Evolutionary conservation across 495 filamentous ascomycete species (phyloP).

Genomic region (Immersiella caudata): DNA sequence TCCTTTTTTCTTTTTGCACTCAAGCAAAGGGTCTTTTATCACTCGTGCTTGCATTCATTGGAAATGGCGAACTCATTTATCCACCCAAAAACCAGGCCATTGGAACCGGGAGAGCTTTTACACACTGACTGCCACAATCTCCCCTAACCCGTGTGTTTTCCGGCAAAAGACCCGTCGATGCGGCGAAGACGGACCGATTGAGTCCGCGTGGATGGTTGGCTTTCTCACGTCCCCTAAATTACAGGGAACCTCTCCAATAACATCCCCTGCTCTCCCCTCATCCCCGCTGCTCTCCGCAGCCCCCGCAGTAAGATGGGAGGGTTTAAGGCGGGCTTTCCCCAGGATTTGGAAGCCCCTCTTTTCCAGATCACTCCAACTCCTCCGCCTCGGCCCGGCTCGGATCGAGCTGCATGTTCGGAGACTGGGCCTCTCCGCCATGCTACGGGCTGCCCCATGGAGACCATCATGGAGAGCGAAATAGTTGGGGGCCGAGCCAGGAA

Average conservation of each 20-base stretch:
- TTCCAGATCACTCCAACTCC: slow-evolving; percentile 1
- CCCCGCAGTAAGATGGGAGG: slow-evolving; percentile 19
- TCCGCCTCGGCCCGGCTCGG: slow-evolving; percentile 30
- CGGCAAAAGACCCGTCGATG: background rate
- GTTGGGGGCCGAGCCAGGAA: slow-evolving; percentile 27
- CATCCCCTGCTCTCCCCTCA: background rate
- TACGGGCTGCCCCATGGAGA: background rate
- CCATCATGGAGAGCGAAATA: slow-evolving; percentile 20
- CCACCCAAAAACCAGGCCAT: too few relatives aligned
- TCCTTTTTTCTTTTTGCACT: too few relatives aligned
- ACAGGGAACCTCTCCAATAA: background rate
- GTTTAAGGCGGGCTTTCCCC: slow-evolving; percentile 10
- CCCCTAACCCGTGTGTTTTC: background rate
- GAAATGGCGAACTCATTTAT: too few relatives aligned
- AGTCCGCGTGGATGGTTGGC: background rate
- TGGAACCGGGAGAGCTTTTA: background rate
- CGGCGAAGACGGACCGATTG: slow-evolving; percentile 10
- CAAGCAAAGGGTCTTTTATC: too few relatives aligned
- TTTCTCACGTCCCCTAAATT: background rate
- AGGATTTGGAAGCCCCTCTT: slow-evolving; percentile 16
- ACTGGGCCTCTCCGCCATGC: background rate
- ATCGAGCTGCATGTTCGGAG: slow-evolving; percentile 8
- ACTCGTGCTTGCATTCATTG: too few relatives aligned
- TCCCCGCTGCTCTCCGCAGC: slow-evolving; percentile 17
- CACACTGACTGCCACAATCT: background rate